Conservation (phyloP, 805 yeast genomes). For the Lipomyces oligophaga region DNA sequence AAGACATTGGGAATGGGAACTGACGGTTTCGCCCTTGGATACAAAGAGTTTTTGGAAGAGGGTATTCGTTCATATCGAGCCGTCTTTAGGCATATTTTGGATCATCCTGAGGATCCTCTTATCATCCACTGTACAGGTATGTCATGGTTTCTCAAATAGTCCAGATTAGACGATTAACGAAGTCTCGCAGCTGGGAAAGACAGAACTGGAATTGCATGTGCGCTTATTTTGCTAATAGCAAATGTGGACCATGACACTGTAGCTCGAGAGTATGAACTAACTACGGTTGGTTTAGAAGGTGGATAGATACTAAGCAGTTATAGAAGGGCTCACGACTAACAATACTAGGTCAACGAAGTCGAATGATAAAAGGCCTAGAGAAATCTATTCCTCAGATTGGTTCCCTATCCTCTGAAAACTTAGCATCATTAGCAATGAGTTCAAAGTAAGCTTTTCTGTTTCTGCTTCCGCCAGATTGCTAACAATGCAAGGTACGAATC, state of each 20-base stretch:
- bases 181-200: constrained; percentile 69
- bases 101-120: constrained; percentile 49
- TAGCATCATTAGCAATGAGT: constrained; percentile 1
- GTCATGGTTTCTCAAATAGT: background rate
- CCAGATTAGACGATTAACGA: background rate
- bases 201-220: constrained; percentile 71
- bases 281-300: constrained; percentile 53
- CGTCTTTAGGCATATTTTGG: constrained; percentile 56
- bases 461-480: background rate
- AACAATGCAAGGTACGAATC: constrained; percentile 8
- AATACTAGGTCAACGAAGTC: constrained; percentile 4
- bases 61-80: constrained; percentile 49
- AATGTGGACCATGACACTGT: constrained; percentile 66
- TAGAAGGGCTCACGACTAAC: background rate
- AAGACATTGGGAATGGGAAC: constrained; percentile 40
- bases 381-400: too few relatives aligned
- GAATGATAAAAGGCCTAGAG: too few relatives aligned
- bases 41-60: constrained; percentile 51
- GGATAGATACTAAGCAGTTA: background rate
- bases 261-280: constrained; percentile 73
- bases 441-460: background rate
- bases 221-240: constrained; percentile 57
- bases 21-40: constrained; percentile 60
- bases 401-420: background rate
- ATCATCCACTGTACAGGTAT: constrained; percentile 55